A percentile compares a stretch with the other conserved stretches of the same genome.
These are phyloP conservation scores for Xylaria flabelliformis DNA, from an alignment of 495 filamentous ascomycete species.

Conservation along the genomic window DNA sequence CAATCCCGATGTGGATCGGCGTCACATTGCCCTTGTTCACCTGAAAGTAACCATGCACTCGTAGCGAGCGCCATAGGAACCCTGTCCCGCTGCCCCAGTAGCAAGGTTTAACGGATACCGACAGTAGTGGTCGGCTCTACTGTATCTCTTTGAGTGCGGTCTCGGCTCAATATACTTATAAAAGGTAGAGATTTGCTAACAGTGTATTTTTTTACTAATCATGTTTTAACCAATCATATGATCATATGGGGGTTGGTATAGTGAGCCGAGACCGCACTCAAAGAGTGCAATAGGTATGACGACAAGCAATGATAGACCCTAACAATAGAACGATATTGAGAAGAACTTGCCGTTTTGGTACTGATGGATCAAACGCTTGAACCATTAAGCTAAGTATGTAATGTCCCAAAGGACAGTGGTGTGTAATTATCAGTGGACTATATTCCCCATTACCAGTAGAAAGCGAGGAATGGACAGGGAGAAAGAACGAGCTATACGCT, in stretches of 20 bases:
- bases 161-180: too few species aligned
- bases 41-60: neutral
- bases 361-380: too few species aligned
- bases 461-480: neutral
- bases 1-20: neutral
- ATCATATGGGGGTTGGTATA: too few species aligned
- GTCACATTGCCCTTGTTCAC: neutral
- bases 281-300: neutral
- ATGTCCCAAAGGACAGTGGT: too few species aligned
- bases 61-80: neutral
- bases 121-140: neutral
- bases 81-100: neutral
- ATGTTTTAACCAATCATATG: too few species aligned
- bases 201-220: too few species aligned
- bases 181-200: too few species aligned
- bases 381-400: too few species aligned
- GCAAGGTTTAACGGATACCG: conserved; percentile 2
- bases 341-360: neutral
- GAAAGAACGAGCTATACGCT: neutral
- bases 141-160: too few species aligned
- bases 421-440: too few species aligned
- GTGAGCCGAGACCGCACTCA: too few species aligned
- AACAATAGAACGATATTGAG: neutral
- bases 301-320: neutral
- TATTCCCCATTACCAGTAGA: too few species aligned